Conservation (phyloP, 2,329 filamentous ascomycete species). For the Corynespora cassiicola region DNA sequence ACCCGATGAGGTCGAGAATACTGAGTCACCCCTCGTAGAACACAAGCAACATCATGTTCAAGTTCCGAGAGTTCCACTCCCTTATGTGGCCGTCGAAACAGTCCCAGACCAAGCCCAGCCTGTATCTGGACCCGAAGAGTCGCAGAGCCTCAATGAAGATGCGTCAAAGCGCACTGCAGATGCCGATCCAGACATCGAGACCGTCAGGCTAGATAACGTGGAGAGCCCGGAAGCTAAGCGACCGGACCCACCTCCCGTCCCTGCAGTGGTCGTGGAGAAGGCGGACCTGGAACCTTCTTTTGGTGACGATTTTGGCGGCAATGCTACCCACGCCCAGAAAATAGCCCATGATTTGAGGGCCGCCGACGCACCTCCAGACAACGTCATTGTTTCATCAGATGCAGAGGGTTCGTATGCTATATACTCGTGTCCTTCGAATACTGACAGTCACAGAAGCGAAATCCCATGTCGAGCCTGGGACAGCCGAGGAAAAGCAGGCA, state of each 20-base stretch:
- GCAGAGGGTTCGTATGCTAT: too few relatives aligned
- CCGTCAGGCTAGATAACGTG: constrained; percentile 13
- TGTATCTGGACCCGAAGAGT: constrained; percentile 18
- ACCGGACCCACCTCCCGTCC: constrained; percentile 18
- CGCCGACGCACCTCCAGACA: constrained; percentile 43
- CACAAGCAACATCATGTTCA: constrained; percentile 6
- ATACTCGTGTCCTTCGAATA: too few relatives aligned
- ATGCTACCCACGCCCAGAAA: constrained; percentile 41
- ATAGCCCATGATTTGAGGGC: constrained; percentile 38
- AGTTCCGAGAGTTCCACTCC: constrained; percentile 16
- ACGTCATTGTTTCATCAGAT: constrained; percentile 32
- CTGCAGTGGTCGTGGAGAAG: constrained; percentile 43
- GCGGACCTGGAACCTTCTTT: constrained; percentile 38
- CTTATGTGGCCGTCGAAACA: constrained; percentile 30
- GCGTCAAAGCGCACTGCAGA: constrained; percentile 27
- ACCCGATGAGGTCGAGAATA: too few relatives aligned
- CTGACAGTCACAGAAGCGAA: too few relatives aligned
- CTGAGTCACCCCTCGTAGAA: too few relatives aligned
- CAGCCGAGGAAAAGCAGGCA: constrained; percentile 27
- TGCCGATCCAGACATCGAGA: constrained; percentile 26
- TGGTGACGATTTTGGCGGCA: constrained; percentile 45
- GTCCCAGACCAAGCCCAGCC: constrained; percentile 23
- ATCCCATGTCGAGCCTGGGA: constrained; percentile 10
- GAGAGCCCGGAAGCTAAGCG: constrained; percentile 18
- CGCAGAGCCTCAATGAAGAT: constrained; percentile 17